These are phyloP conservation scores for Cladorrhinum sp. DNA, from an alignment of 2,329 filamentous ascomycete genomes.

Conservation along the genomic window DNA sequence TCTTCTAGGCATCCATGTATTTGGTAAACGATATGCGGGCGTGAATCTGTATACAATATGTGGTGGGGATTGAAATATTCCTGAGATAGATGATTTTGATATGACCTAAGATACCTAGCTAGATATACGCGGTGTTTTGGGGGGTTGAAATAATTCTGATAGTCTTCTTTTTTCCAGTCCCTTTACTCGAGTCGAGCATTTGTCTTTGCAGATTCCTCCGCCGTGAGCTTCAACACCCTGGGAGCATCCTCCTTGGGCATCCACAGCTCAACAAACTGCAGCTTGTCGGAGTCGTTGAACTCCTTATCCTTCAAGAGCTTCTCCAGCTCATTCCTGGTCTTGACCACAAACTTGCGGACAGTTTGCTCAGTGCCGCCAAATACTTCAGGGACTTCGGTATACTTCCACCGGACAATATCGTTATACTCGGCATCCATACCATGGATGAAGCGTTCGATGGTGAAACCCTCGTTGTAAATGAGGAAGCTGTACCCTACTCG, in stretches of 20 bases:
- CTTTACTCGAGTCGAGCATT: conserved; percentile 49
- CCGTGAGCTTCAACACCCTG: conserved; percentile 64
- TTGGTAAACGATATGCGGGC: background rate
- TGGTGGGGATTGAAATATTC: background rate
- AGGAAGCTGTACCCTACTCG: conserved; percentile 55
- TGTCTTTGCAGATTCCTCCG: conserved; percentile 65
- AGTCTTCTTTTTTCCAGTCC: background rate
- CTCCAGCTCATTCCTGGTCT: conserved; percentile 67
- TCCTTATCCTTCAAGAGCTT: conserved; percentile 60
- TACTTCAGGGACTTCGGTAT: conserved; percentile 62
- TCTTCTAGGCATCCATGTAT: background rate
- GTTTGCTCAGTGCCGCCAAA: conserved; percentile 61
- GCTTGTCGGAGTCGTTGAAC: conserved; percentile 55
- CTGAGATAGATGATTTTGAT: background rate
- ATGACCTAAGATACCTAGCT: background rate
- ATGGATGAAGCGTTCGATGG: conserved; percentile 86
- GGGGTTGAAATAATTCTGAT: background rate
- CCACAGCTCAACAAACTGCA: conserved; percentile 77
- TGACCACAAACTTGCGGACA: conserved; percentile 63
- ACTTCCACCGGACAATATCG: conserved; percentile 73
- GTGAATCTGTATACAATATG: background rate
- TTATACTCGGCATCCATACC: conserved; percentile 79
- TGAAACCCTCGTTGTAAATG: conserved; percentile 85
- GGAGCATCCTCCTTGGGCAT: conserved; percentile 80
- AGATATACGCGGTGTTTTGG: background rate